phyloP scores from a whole-genome alignment of 208 protist species.

The Acanthamoeba lenticulata region DNA sequence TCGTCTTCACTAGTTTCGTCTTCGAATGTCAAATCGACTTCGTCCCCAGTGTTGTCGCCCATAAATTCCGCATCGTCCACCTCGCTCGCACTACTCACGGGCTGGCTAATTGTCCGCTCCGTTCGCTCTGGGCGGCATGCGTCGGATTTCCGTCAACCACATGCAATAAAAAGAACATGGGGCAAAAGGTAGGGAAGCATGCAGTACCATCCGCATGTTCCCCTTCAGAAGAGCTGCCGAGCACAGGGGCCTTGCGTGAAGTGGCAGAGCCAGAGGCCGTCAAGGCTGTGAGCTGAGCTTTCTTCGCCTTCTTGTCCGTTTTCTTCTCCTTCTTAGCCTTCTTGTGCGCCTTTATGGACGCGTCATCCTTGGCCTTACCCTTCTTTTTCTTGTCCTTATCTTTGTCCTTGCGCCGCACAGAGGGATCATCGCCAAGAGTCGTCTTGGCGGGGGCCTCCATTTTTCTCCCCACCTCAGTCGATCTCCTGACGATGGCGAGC shows the following conservation, averaged over 20 bases:
- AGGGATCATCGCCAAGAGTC: not conserved
- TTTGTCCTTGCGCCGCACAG: not conserved
- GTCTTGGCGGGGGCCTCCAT: not conserved
- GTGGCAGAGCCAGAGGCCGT: not conserved
- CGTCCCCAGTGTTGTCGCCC: slow-evolving; percentile 18
- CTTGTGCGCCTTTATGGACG: not conserved
- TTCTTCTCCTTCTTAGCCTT: not conserved
- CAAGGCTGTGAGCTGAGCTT: not conserved
- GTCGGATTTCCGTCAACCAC: too few relatives aligned
- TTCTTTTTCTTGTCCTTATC: not conserved
- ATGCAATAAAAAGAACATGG: not conserved
- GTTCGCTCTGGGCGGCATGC: too few relatives aligned
- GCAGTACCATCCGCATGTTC: not conserved
- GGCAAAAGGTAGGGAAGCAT: not conserved
- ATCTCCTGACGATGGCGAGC: not conserved
- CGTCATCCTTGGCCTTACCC: not conserved
- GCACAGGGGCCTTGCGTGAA: not conserved
- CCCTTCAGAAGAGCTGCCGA: not conserved
- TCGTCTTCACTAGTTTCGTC: not conserved
- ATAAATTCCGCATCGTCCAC: not conserved
- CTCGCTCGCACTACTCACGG: not conserved
- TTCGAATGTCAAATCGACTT: not conserved
- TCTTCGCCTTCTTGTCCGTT: not conserved
- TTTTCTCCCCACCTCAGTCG: not conserved
- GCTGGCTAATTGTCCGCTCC: not conserved